Conservation (phyloP, 1,139 yeast species). For the Wickerhamomyces sp. region DNA sequence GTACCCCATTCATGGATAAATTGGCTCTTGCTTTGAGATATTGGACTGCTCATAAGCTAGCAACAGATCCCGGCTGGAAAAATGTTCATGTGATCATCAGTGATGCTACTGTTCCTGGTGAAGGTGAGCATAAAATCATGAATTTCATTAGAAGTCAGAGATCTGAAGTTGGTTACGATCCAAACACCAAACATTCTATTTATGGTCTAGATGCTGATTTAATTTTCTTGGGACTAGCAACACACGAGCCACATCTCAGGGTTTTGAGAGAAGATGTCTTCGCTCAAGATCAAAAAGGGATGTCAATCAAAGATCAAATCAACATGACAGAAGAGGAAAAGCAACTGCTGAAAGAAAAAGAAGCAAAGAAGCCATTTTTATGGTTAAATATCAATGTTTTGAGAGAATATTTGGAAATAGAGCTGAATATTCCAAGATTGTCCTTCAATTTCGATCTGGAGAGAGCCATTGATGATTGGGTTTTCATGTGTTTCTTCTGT, state of each 20-base stretch:
- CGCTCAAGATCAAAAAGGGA: constrained; percentile 57
- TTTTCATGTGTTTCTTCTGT: constrained; percentile 96
- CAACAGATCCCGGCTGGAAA: constrained; percentile 90
- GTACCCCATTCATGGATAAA: constrained; percentile 95
- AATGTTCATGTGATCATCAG: constrained; percentile 77
- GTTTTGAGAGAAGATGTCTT: constrained; percentile 95
- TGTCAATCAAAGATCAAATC: constrained; percentile 44
- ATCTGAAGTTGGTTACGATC: constrained; percentile 78
- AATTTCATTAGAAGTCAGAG: constrained; percentile 83
- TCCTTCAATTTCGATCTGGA: constrained; percentile 82
- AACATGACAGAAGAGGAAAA: constrained; percentile 60
- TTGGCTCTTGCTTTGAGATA: constrained; percentile 78
- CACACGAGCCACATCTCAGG: constrained; percentile 95
- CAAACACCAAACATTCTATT: constrained; percentile 88
- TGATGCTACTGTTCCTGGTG: constrained; percentile 98
- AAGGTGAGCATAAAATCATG: constrained; percentile 98
- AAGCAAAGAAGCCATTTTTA: constrained; percentile 77
- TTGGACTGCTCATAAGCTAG: constrained; percentile 84
- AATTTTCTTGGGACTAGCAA: constrained; percentile 90
- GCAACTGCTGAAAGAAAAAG: constrained; percentile 47
- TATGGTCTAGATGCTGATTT: constrained; percentile 98
- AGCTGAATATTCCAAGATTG: constrained; percentile 63
- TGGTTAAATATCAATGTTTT: constrained; percentile 90
- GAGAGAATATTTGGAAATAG: constrained; percentile 84
- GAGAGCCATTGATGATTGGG: constrained; percentile 98